Conservation (phyloP, 2,329 filamentous ascomycete genomes). For the Colletotrichum sp. region DNA sequence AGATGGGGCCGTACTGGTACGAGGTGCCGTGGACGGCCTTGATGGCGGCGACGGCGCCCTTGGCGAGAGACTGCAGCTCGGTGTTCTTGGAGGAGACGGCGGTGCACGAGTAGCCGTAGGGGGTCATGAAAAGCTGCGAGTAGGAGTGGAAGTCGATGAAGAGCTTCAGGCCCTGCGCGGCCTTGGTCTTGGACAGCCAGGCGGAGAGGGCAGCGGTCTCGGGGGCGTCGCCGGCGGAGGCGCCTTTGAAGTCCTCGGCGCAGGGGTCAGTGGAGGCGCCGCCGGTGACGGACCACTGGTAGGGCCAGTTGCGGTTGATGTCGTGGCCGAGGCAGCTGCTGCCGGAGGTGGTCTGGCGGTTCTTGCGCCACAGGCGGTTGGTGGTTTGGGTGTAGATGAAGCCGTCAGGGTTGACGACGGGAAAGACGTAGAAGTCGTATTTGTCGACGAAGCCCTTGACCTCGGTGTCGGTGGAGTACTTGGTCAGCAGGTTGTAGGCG, state of each 20-base stretch:
- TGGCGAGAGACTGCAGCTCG: constrained; percentile 54
- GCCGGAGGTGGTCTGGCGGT: constrained; percentile 40
- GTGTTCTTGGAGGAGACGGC: constrained; percentile 49
- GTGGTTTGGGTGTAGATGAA: constrained; percentile 58
- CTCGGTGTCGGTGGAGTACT: constrained; percentile 34
- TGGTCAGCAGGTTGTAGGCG: constrained; percentile 44
- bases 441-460: constrained; percentile 52
- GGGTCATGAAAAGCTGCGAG: constrained; percentile 54
- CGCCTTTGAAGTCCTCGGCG: constrained; percentile 44
- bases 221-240: constrained; percentile 41
- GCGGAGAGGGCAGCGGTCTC: constrained; percentile 48
- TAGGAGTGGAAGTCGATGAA: constrained; percentile 67
- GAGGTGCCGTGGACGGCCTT: constrained; percentile 40
- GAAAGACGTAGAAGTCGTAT: constrained; percentile 66
- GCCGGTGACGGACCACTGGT: constrained; percentile 47
- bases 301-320: constrained; percentile 59
- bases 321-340: constrained; percentile 47
- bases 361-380: constrained; percentile 60
- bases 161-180: constrained; percentile 50
- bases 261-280: constrained; percentile 51
- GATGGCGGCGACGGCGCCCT: constrained; percentile 56
- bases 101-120: constrained; percentile 66
- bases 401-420: constrained; percentile 60
- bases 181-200: constrained; percentile 28
- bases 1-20: constrained; percentile 57